Evolutionary conservation across 148 eudicot species (phyloP).

Genomic region (Camellia granthamiana): DNA sequence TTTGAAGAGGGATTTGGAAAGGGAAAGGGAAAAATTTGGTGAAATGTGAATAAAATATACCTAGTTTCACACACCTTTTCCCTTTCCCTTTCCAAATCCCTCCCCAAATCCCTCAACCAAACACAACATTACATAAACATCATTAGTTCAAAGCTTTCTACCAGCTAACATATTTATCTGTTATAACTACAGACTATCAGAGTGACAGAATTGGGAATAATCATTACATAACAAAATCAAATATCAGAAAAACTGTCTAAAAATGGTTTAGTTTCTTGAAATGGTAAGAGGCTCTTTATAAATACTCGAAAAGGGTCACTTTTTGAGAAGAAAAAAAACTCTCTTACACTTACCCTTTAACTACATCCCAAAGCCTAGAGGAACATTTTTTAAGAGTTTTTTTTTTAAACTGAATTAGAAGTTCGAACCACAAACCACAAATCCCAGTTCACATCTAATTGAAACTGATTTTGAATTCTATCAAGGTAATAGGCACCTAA

Average conservation of each 20-base stretch:
- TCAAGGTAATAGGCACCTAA: neutral
- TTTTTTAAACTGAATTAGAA: neutral
- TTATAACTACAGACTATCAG: no score
- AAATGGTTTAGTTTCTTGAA: neutral
- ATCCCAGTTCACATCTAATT: slow-evolving; percentile 3
- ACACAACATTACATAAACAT: no score
- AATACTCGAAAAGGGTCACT: neutral
- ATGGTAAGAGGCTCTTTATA: neutral
- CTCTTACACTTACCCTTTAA: neutral
- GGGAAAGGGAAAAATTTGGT: no score
- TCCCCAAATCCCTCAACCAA: no score
- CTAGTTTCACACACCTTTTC: no score
- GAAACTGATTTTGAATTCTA: neutral
- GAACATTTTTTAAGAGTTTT: neutral
- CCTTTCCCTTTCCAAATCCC: no score
- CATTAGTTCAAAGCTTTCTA: neutral
- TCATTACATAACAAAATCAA: neutral
- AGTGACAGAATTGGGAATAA: neutral
- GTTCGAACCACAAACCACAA: neutral
- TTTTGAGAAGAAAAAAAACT: neutral
- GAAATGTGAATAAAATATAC: no score
- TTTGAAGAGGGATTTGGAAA: no score
- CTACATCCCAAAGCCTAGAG: neutral
- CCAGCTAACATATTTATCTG: neutral
- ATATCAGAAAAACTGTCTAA: neutral